These are phyloP conservation scores for Crithidia bombi DNA, from an alignment of 208 protist genomes.

Conservation along the genomic window DNA sequence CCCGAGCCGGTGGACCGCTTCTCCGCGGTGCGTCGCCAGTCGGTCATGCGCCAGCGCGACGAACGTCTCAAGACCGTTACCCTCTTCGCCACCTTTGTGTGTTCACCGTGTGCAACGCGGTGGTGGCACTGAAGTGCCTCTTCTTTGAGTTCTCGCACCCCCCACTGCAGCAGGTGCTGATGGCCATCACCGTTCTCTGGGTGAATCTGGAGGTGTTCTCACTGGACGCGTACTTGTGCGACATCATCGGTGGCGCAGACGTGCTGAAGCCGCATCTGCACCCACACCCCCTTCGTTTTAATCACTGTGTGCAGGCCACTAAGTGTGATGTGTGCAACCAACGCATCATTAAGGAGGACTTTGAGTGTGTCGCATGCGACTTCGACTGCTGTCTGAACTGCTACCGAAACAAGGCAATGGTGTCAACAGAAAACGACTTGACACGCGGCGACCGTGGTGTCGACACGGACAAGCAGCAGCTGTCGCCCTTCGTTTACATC, in stretches of 20 bases:
- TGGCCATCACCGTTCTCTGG: slow-evolving; percentile 51
- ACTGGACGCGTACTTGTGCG: slow-evolving; percentile 34
- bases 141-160: slow-evolving; percentile 41
- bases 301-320: slow-evolving; percentile 38
- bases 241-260: slow-evolving; percentile 29
- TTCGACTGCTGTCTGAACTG: slow-evolving; percentile 58
- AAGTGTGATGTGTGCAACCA: slow-evolving; percentile 64
- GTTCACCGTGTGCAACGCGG: slow-evolving; percentile 41
- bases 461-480: slow-evolving; percentile 19
- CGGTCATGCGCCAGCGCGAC: slow-evolving; percentile 34
- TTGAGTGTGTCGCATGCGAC: slow-evolving; percentile 47
- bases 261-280: slow-evolving; percentile 43
- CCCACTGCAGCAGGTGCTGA: slow-evolving; percentile 39
- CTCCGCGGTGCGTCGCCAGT: slow-evolving; percentile 16
- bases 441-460: slow-evolving; percentile 30
- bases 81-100: slow-evolving; percentile 37
- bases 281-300: slow-evolving; percentile 48
- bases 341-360: slow-evolving; percentile 48
- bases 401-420: slow-evolving; percentile 39
- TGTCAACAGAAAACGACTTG: slow-evolving; percentile 31
- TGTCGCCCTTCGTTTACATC: slow-evolving; percentile 53
- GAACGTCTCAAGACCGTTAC: slow-evolving; percentile 28
- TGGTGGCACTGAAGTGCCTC: slow-evolving; percentile 51
- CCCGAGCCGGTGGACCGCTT: slow-evolving; percentile 12
- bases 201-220: slow-evolving; percentile 53